Base-by-base conservation (phyloP, 2,329 filamentous ascomycete genomes). In the Diplodia scrobiculata region DNA sequence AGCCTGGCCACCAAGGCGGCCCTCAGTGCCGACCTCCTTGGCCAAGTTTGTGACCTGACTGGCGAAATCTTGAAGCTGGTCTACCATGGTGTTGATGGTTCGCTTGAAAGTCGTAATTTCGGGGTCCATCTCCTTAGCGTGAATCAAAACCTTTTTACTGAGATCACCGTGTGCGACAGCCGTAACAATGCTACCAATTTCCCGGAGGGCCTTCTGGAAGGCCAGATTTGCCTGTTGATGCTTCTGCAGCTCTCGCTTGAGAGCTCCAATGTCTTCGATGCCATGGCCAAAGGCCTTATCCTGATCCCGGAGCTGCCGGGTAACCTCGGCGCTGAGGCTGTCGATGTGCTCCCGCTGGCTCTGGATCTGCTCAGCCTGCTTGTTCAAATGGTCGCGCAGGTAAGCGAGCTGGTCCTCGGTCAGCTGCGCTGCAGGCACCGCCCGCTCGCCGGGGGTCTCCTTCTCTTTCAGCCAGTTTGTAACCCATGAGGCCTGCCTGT, bases 1-100 rank as follows among this genome's bases (percentile, higher is more conserved):
- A 67, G 94, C 94, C 77, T 98, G 94, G 51, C 94, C 94, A 73
- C 94, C 94, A 50, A 98, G 87, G 69, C 95, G 89, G 74, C 94
- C 94, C 78, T 98, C 93, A 13, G 94, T 98, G 72, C 94, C 94
- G 82, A 98, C 94, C 79, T 98, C 94, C 77, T 92, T 91, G 63
- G 94, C 94, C 71, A 98, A 89, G 71, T 92, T 90, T 38, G 94
- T 97, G 73, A 98, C 94, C 81, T 98, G 93, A 78, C 91, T 96
- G 70, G 94, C 94, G 78, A 98, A 98, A 68, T 96, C 91, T 76
- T 97, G 93, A 67, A 98, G 84, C 79, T 97, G 94, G 76, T 98
- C 94, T 87, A 98, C 96, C 94, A 98, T 98, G 71, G 91, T 96
- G 78, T 98, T 98, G 81, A 98, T 98, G 68, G 94, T 97, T 73